These are phyloP conservation scores for Syzygium grande DNA, from an alignment of 345 rosid genomes.

Conservation along the genomic window DNA sequence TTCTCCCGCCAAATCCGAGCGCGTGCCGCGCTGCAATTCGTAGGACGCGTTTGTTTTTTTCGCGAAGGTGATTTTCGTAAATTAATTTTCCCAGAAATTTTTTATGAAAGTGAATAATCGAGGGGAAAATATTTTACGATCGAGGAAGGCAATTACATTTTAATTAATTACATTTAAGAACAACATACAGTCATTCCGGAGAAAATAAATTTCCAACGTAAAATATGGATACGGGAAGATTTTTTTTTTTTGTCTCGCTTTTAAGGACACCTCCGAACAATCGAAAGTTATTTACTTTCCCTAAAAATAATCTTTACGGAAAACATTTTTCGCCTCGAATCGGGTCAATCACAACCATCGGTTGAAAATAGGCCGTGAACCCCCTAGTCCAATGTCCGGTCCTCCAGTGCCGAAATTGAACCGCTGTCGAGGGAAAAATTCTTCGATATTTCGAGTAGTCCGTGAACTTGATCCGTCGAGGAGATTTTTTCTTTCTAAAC, in stretches of 20 bases:
- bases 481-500: not conserved
- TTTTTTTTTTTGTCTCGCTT: not conserved
- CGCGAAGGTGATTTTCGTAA: no score
- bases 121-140: not conserved
- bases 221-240: not conserved
- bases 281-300: no score
- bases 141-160: accelerated
- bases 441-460: no score
- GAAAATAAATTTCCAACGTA: not conserved
- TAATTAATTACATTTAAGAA: not conserved
- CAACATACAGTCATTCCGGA: not conserved
- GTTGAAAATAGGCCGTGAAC: no score
- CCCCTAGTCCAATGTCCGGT: no score
- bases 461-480: not conserved
- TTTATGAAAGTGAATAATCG: not conserved
- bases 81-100: no score
- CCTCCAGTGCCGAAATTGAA: no score
- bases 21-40: not conserved
- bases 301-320: no score
- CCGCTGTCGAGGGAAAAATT: no score
- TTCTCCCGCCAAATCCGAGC: not conserved
- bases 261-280: not conserved
- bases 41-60: not conserved
- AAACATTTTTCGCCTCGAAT: no score
- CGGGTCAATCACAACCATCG: no score